Percentiles rank a stretch among this genome's conserved stretches.
Evolutionary conservation across 805 yeast genomes (phyloP).

Genomic region (Candida stauntonica): DNA sequence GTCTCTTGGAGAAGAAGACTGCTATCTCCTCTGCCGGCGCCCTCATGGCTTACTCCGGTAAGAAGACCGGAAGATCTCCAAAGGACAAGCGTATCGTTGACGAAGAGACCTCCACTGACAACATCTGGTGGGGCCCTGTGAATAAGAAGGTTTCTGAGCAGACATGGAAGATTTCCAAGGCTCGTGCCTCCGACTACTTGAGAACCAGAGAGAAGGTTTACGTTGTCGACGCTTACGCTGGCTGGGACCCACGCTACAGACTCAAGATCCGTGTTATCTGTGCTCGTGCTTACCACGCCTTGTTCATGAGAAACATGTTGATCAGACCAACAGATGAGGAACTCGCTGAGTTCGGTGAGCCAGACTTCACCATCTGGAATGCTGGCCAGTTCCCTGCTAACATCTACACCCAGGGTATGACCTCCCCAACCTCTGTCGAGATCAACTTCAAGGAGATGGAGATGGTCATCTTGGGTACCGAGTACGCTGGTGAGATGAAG

Average conservation of each 20-base stretch:
- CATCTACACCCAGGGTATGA: slow-evolving; percentile 94
- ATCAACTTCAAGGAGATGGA: slow-evolving; percentile 97
- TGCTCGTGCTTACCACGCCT: slow-evolving; percentile 97
- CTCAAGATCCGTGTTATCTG: slow-evolving; percentile 93
- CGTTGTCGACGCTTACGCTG: slow-evolving; percentile 95
- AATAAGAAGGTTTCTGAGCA: slow-evolving; percentile 90
- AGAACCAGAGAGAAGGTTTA: slow-evolving; percentile 93
- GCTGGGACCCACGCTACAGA: slow-evolving; percentile 98
- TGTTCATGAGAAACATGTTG: slow-evolving; percentile 97
- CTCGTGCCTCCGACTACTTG: slow-evolving; percentile 94
- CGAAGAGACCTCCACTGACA: slow-evolving; percentile 75
- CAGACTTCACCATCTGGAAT: slow-evolving; percentile 96
- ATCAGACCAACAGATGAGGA: slow-evolving; percentile 93
- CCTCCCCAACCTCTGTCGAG: slow-evolving; percentile 92
- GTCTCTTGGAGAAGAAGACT: slow-evolving; percentile 82
- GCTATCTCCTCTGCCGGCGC: slow-evolving; percentile 93
- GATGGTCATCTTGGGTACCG: slow-evolving; percentile 98
- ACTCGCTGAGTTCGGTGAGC: slow-evolving; percentile 86
- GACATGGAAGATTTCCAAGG: slow-evolving; percentile 93
- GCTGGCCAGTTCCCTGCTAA: slow-evolving; percentile 99
- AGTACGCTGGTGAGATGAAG: slow-evolving; percentile 99
- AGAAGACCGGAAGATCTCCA: slow-evolving; percentile 97
- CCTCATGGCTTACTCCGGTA: slow-evolving; percentile 90
- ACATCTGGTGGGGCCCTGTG: slow-evolving; percentile 99
- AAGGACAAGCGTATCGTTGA: slow-evolving; percentile 97